Base-by-base conservation (phyloP, 177 flowering plant species). In the Telopea speciosissima region DNA sequence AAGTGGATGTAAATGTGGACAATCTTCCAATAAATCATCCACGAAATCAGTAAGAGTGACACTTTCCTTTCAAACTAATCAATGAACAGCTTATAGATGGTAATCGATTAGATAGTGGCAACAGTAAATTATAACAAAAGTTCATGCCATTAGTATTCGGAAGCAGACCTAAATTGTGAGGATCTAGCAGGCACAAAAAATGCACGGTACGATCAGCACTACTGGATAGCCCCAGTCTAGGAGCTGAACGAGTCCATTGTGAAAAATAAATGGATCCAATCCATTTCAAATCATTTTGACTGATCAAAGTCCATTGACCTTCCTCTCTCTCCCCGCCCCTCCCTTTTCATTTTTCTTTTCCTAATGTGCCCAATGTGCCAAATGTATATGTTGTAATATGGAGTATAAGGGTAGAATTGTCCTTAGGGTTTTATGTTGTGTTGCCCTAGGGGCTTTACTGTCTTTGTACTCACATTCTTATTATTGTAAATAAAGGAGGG, bases 1-100 rank as follows among this genome's bases (percentile, higher is more conserved):
- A 96, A 84, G 82, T 93, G 91, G 72, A 96, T 96, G 79, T 96
- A 96, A 71, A 96, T 91, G 44, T 78, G 75, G 25, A 90, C 99
- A 83, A 96, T 95, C 99, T 95, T 68, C 78, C 77, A 70, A 78
- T 0, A 67, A 68, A 68, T 31, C 16, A 79, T 23, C 52, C 67
- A 61, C 58, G 24, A 36, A 14, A n/a, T 77, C 33, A 74, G 70
- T 54, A n/a, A n/a, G n/a, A 28, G 31, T 2, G n/a, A 12, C 11
- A n/a, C 58, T 6, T 58, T 26, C 40, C 52, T 65, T 26, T 4
- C 14, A 11, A 11, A 23, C 19, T 8, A 58, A 22, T 9, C n/a
- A 33, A 44, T 25, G 13, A 25, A 24, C 17, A 26, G 54, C n/a
- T 66, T 24, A 44, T 12, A 58, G 17, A 31, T 54, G 40, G 26